These are phyloP conservation scores for Diddensiella santjacobensis DNA, from an alignment of 805 yeast genomes.

Conservation along the genomic window DNA sequence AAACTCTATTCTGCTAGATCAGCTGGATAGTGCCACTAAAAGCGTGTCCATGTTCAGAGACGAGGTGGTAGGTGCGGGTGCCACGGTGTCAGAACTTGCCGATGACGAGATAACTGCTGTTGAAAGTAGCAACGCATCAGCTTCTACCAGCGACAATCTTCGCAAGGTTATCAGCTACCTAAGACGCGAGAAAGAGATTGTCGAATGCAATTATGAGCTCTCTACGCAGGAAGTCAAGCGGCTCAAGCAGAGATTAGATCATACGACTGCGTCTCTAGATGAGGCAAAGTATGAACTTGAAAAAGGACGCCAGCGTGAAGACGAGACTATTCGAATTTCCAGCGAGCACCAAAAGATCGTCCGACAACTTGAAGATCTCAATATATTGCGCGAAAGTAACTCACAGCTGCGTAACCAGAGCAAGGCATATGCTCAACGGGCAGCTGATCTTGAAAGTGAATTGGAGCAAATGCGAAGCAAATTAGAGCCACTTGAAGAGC, in stretches of 20 bases:
- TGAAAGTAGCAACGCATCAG: constrained; percentile 9
- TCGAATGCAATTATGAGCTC: constrained; percentile 54
- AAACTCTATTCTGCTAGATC: constrained; percentile 63
- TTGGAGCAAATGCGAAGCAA: constrained; percentile 33
- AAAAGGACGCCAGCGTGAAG: constrained; percentile 32
- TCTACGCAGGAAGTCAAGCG: constrained; percentile 52
- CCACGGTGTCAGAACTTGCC: not conserved
- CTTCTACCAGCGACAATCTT: constrained; percentile 28
- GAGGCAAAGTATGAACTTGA: constrained; percentile 47
- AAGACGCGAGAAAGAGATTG: constrained; percentile 71
- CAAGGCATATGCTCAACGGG: constrained; percentile 31
- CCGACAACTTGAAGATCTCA: constrained; percentile 57
- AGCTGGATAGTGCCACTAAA: constrained; percentile 46
- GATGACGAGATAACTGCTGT: constrained; percentile 1
- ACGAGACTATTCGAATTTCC: constrained; percentile 18
- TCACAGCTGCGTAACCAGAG: constrained; percentile 56
- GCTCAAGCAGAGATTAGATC: constrained; percentile 48
- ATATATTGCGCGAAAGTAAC: constrained; percentile 65
- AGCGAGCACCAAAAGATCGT: constrained; percentile 45
- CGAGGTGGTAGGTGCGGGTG: not conserved
- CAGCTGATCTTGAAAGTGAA: constrained; percentile 41
- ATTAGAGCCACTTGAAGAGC: constrained; percentile 45
- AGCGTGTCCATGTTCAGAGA: constrained; percentile 16
- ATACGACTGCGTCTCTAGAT: constrained; percentile 48
- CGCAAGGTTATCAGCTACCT: constrained; percentile 57